Base-by-base conservation (phyloP, 208 protist genomes). In the Angomonas desouzai region DNA sequence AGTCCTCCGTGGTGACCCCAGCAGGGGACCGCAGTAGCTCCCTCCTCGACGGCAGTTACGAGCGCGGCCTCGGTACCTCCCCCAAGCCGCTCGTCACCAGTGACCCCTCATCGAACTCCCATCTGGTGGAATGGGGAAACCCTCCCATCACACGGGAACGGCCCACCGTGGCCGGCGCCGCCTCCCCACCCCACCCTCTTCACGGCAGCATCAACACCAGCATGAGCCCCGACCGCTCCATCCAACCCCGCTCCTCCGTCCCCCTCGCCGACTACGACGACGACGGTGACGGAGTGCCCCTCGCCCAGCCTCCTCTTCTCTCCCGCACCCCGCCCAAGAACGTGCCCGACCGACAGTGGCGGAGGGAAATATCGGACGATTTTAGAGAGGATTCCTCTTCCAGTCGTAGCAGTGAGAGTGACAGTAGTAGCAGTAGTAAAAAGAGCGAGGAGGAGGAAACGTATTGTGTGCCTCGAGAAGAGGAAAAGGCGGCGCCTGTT, bases 251-350 rank as follows among this genome's bases (percentile, higher is more conserved):
- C 34, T 48, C 56, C 28, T 64, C 58, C 40, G 3, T 48, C 23
- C 38, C 30, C 28, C 27, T 48, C 25, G 18, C n/a, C 9, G 45
- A 51, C 45, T 51, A 51, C 20, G 45, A 51, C 45, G 45, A 59
- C 16, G 55, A 70, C 18, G 47, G 55, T 1, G 66, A 64, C 11
- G 58, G 27, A n/a, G 49, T 70, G 30, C 57, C 66, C 10, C 57
- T 64, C 3, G 66, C 66, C 2, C 55, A 55, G n/a, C 56, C 66
- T 33, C 66, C 66, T 1, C 13, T 70, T 22, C 66, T 63, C 25
- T 45, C 57, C 2, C 66, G 66, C 34, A 64, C 66, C 1, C 66
- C 66, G 18, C 56, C 58, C 20, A 51, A 48, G 40, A 64, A 70
- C 27, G 55, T 33, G 4, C 66, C 66, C 1, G 6, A 20, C 18